Base-by-base conservation (phyloP, 305 asterid genomes). In the Ajuga reptans region DNA sequence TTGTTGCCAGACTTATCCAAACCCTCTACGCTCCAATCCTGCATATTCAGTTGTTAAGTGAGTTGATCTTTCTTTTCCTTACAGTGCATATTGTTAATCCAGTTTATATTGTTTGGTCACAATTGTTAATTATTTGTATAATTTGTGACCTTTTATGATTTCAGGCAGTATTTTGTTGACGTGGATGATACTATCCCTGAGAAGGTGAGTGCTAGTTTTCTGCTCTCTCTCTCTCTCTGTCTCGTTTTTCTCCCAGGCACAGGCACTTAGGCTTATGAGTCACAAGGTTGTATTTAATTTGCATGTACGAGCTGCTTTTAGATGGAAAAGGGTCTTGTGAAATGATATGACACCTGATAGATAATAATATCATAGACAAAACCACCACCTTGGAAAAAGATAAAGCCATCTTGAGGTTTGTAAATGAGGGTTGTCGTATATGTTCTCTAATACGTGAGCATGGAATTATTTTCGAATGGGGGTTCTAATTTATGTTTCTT, bases 31-130 rank as follows among this genome's bases (percentile, higher is more conserved):
- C 61, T 86, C 81, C 58, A 89, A 89, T 83, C 97, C 96, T 60
- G 95, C 99, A 47, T 91, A 94, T 80, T 89, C 99, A 65, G 97
- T 94, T 72, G 99, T 94, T 68, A 94, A 87, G 99, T 94, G 71
- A 85, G 97, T 85, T 45, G 15, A 41, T 55, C 70, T 59, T 47
- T 74, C 50, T 64, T 51, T 47, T 63, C 37, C 62, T 55, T 31
- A 49, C 53, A 17, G 8, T 47, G 46, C 27, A 63, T 69, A 24
- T 33, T 21, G n/a, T 24, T 55, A 34, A 14, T 5, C 5, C 51
- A 27, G 52, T 14, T 50, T 43, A 36, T 17, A 55, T 58, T 52
- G 6, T 17, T 59, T 79, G 37, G 72, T 58, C 54, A 56, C 65
- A 60, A 37, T 31, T 50, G 18, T 50, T 24, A 73, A 33, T 50